Conservation (phyloP, 2,329 filamentous ascomycete genomes). For the Fusarium zealandicum region DNA sequence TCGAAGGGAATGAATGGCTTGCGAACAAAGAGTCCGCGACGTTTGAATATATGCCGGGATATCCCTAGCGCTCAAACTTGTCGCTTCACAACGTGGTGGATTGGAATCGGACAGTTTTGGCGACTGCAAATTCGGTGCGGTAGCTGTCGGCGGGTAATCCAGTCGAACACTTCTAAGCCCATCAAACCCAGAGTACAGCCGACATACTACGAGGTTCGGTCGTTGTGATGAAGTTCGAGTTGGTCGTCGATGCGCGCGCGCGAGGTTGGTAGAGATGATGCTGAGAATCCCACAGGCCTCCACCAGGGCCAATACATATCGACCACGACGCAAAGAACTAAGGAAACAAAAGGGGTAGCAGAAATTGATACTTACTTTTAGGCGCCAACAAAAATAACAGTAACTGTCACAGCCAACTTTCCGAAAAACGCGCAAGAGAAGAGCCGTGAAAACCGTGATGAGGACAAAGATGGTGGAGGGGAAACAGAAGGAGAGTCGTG, state of each 20-base stretch:
- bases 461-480: constrained; percentile 45
- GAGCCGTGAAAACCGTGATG: constrained; percentile 53
- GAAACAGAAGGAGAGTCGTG: constrained; percentile 46
- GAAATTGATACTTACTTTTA: constrained; percentile 58
- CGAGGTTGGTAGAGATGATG: constrained; percentile 22
- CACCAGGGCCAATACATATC: constrained; percentile 25
- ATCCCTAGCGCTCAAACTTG: constrained; percentile 4
- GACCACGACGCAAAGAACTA: constrained; percentile 34
- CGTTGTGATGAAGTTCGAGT: constrained; percentile 3
- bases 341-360: constrained; percentile 23
- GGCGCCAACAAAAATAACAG: constrained; percentile 59
- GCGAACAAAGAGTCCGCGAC: too few relatives aligned
- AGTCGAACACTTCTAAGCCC: background rate
- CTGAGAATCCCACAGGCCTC: constrained; percentile 26
- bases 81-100: constrained; percentile 13
- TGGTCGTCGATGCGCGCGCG: constrained; percentile 20
- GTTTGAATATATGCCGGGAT: background rate
- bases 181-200: background rate
- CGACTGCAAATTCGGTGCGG: background rate
- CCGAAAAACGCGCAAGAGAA: constrained; percentile 58
- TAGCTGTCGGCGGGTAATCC: background rate
- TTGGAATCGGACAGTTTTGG: background rate
- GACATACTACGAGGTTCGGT: background rate
- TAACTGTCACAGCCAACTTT: constrained; percentile 53
- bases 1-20: background rate